Evolutionary conservation across 192 early-diverging fungal genomes (phyloP), one percentile per base, ranked within the genome.

Genomic region (Umbelopsis isabellina): DNA sequence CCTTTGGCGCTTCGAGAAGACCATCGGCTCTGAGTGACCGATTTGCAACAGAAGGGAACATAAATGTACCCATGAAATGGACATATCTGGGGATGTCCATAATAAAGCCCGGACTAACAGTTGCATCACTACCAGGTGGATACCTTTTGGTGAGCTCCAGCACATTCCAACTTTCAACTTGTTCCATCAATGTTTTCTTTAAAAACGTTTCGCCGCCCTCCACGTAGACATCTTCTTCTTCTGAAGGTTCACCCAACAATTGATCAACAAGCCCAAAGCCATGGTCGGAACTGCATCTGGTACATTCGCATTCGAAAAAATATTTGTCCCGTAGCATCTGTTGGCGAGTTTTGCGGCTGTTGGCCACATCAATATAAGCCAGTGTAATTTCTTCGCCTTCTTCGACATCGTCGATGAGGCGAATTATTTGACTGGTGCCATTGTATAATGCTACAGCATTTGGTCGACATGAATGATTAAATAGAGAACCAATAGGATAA

Each of bases 381-480:
- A 84, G 79, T 1, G 80, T 82, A 2, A 92, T 76, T 53, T 85
- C 78, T 46, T 89, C 82, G 0, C 86, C 88, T 0, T 75, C 25
- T 3, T 55, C 64, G 27, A 92, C 82, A 68, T 87, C 84, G 46
- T 84, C 72, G 5, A 90, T 68, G 5, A 86, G 75, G 20, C 77
- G 80, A 20, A 91, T 65, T 8, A 83, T 48, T 72, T 90, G 87
- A 10, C 58, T 50, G 16, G 72, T 73, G 3, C 79, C 80, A 47
- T 83, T 78, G 52, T 87, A 91, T 70, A 86, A 77, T 2, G 85
- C 80, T 35, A 83, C 81, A 22, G 83, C 79, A 68, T 90, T 90
- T 11, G 91, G 90, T 16, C 69, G 75, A 71, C 91, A 92, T 13
- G 89, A 90, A 68, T 92, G 89, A 65, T 91, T 89, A 48, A 86